Base-by-base conservation (phyloP, 441 rosid genomes). In the Populus hybrid region DNA sequence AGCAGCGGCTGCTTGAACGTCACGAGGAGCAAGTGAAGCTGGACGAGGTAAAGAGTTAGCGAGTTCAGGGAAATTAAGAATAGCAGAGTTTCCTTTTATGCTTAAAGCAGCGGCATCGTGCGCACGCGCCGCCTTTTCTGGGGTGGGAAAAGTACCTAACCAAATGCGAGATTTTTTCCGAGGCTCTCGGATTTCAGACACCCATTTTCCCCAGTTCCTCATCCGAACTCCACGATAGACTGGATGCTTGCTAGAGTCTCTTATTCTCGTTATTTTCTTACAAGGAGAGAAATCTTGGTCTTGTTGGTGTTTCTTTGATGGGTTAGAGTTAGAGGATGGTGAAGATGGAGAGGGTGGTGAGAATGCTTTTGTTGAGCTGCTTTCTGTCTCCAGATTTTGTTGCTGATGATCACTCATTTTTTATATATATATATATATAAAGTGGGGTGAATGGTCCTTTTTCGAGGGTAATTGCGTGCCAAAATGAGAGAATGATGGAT, bases 121-220 rank as follows among this genome's bases (percentile, higher is more conserved):
- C 9, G 98, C 98, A 5, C 98, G 87, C 70, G 97, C 97, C 0
- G 98, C 97, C 98, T 91, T 94, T 85, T 94, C 98, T 9, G 98
- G 98, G 3, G 95, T 90, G 0, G 92, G 92, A 78, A 89, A 94
- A 46, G 98, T 93, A 0, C 99, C 99, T 3, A 94, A 90, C 99
- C 99, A 94, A 83, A 94, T 93, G 82, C 99, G 92, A 0, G 97
- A 94, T 75, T 93, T 94, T 81, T 94, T 94, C 42, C 95, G 84
- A 0, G 99, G 99, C 84, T 91, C 97, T 2, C 98, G 94, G 79
- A 94, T 94, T 85, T 94, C 99, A 0, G 99, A 92, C 4, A 94
- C 99, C 99, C 99, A 94, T 85, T 93, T 94, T 4, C 99, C 99
- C 99, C 97, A 94, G 67, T 81, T 91, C 30, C 99, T 77, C 99